Percentiles rank a stretch among this genome's conserved stretches.
Evolutionary conservation across 2,329 filamentous ascomycete genomes (phyloP).

Genomic region (Pestalotiopsis sp.): DNA sequence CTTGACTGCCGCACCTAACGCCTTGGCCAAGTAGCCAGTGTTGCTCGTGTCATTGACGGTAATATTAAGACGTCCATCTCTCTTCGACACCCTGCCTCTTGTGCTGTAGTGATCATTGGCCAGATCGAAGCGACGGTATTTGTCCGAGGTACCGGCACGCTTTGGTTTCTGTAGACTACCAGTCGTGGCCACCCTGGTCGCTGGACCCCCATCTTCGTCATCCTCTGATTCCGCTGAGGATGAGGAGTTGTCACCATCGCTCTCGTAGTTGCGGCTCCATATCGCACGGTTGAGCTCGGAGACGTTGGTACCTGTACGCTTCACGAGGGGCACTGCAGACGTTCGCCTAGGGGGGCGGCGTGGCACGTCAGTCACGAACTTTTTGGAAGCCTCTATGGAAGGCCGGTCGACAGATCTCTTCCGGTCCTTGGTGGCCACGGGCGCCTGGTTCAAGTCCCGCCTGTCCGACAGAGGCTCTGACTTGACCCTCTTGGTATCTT

Average conservation of each 20-base stretch:
- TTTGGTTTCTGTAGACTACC: constrained; percentile 16
- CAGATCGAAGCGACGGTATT: constrained; percentile 59
- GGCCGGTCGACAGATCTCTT: constrained; percentile 16
- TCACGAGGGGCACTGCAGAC: constrained; percentile 19
- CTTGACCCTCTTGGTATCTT: constrained; percentile 18
- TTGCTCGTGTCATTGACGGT: constrained; percentile 72
- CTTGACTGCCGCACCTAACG: constrained; percentile 65
- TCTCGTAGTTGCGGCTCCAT: constrained; percentile 10
- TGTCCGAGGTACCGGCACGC: constrained; percentile 25
- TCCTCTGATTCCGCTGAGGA: constrained; percentile 25
- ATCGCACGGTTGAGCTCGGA: constrained; percentile 20
- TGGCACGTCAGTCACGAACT: constrained; percentile 23
- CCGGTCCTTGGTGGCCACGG: not conserved
- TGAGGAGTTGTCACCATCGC: constrained; percentile 19
- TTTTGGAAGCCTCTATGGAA: constrained; percentile 15
- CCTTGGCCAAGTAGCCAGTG: constrained; percentile 74
- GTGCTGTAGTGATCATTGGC: constrained; percentile 67
- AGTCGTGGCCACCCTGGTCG: constrained; percentile 10
- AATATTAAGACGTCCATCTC: constrained; percentile 72
- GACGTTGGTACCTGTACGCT: constrained; percentile 25
- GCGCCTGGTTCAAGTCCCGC: not conserved
- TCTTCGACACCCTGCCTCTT: constrained; percentile 65
- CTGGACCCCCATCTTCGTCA: constrained; percentile 14
- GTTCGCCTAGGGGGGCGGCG: constrained; percentile 12
- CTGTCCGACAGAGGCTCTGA: constrained; percentile 16